Evolutionary conservation across 495 filamentous ascomycete species (phyloP).

Genomic region (Penicillium turbatum): DNA sequence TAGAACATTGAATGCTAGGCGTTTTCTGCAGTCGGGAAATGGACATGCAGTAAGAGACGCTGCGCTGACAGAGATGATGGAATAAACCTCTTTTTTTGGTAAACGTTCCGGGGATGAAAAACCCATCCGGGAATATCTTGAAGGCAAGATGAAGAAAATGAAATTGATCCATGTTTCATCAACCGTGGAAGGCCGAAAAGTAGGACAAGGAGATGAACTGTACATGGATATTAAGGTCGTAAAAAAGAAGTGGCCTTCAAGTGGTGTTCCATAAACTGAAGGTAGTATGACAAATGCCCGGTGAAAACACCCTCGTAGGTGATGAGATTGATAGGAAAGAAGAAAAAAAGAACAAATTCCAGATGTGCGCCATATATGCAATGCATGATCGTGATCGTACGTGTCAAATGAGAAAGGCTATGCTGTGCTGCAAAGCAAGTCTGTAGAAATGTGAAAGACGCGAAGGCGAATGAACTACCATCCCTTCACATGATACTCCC

Average conservation of each 20-base stretch:
- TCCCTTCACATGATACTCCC: constrained; percentile 67
- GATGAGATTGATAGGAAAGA: constrained; percentile 11
- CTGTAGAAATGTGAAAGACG: not conserved
- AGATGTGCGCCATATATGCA: constrained; percentile 44
- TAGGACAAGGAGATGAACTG: constrained; percentile 32
- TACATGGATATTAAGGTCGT: constrained; percentile 43
- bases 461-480: constrained; percentile 47
- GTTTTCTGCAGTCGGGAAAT: constrained; percentile 12
- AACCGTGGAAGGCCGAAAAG: constrained; percentile 17
- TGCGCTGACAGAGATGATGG: constrained; percentile 10
- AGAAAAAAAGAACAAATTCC: constrained; percentile 28
- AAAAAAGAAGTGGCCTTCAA: constrained; percentile 9
- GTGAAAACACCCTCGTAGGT: constrained; percentile 20
- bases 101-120: constrained; percentile 5
- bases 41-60: constrained; percentile 8
- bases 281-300: constrained; percentile 15
- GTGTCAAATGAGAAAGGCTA: constrained; percentile 28
- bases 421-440: constrained; percentile 23
- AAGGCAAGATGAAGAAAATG: not conserved
- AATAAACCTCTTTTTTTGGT: constrained; percentile 14
- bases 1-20: constrained; percentile 12
- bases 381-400: constrained; percentile 47
- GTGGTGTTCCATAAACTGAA: constrained; percentile 17
- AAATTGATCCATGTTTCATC: constrained; percentile 10
- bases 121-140: constrained; percentile 9